A percentile compares a stretch with the other conserved stretches of the same genome.
Evolutionary conservation across 1,284 basidiomycete genomes (phyloP).

Genomic region (Sporisorium exsertum): DNA sequence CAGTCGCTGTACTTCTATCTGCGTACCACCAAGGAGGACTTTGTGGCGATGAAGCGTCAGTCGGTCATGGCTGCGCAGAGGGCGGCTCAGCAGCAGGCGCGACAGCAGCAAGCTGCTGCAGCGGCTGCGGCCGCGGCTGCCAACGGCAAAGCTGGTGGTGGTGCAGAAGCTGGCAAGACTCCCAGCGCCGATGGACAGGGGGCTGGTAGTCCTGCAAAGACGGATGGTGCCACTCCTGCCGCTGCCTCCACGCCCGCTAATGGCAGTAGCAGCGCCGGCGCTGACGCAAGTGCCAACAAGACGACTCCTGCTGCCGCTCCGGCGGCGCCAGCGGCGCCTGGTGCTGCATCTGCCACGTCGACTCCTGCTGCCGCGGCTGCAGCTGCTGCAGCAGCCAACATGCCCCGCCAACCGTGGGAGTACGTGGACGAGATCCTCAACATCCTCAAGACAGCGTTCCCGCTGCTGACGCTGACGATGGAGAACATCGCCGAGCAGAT

Average conservation of each 20-base stretch:
- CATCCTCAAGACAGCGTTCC: constrained; percentile 95
- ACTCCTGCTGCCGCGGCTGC: constrained; percentile 23
- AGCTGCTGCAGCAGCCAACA: constrained; percentile 48
- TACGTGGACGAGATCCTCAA: constrained; percentile 94
- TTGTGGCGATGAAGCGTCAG: constrained; percentile 70
- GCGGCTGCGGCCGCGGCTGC: constrained; percentile 27
- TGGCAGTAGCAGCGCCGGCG: constrained; percentile 1
- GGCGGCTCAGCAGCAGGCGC: constrained; percentile 71
- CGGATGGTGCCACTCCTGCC: constrained; percentile 18
- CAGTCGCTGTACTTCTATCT: constrained; percentile 97
- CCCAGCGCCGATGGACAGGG: constrained; percentile 21
- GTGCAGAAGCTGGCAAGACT: constrained; percentile 18
- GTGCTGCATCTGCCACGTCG: constrained; percentile 1
- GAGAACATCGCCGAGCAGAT: constrained; percentile 99
- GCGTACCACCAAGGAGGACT: constrained; percentile 91
- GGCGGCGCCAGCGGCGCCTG: constrained; percentile 6
- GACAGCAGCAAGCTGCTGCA: constrained; percentile 64
- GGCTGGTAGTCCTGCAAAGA: constrained; percentile 29
- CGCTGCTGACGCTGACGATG: constrained; percentile 91
- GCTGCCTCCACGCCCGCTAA: constrained; percentile 16
- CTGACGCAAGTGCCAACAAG: constrained; percentile 10
- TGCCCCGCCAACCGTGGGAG: constrained; percentile 81
- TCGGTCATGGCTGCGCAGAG: constrained; percentile 55
- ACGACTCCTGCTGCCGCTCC: constrained; percentile 5
- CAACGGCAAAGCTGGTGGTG: constrained; percentile 23